A percentile compares a stretch with the other conserved stretches of the same genome.
phyloP scores from a whole-genome alignment of 2,329 filamentous ascomycete species.

The Aspergillaceae sp. region DNA sequence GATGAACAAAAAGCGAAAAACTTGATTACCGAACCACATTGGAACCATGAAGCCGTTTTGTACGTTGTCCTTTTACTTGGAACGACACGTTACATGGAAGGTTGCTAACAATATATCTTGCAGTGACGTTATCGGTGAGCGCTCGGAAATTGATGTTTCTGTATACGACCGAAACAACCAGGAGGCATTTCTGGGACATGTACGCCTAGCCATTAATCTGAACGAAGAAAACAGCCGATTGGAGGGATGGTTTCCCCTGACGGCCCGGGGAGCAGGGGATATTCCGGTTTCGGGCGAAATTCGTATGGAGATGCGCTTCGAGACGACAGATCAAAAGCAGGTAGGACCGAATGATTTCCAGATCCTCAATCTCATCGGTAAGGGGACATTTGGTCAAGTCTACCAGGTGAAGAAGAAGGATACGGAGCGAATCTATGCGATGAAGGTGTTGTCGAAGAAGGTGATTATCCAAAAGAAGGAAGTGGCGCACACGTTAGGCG shows the following conservation, averaged over 20 bases:
- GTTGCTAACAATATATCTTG: conserved; percentile 18
- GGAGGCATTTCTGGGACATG: conserved; percentile 86
- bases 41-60: conserved; percentile 95
- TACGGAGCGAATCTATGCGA: conserved; percentile 90
- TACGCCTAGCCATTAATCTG: conserved; percentile 67
- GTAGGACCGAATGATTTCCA: conserved; percentile 94
- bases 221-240: conserved; percentile 62
- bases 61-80: conserved; percentile 44
- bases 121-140: conserved; percentile 86
- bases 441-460: conserved; percentile 99
- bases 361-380: conserved; percentile 91
- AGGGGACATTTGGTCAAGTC: conserved; percentile 96
- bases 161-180: conserved; percentile 81
- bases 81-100: not conserved
- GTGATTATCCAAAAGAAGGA: conserved; percentile 99
- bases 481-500: conserved; percentile 91
- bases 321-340: conserved; percentile 78
- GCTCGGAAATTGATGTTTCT: conserved; percentile 84
- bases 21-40: conserved; percentile 73
- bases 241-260: conserved; percentile 76
- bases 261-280: conserved; percentile 71
- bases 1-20: conserved; percentile 56
- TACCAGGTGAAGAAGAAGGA: conserved; percentile 98
- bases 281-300: conserved; percentile 75
- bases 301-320: conserved; percentile 75